Conservation (phyloP, 352 stramenopile species). For the Phytophthora rubi region DNA sequence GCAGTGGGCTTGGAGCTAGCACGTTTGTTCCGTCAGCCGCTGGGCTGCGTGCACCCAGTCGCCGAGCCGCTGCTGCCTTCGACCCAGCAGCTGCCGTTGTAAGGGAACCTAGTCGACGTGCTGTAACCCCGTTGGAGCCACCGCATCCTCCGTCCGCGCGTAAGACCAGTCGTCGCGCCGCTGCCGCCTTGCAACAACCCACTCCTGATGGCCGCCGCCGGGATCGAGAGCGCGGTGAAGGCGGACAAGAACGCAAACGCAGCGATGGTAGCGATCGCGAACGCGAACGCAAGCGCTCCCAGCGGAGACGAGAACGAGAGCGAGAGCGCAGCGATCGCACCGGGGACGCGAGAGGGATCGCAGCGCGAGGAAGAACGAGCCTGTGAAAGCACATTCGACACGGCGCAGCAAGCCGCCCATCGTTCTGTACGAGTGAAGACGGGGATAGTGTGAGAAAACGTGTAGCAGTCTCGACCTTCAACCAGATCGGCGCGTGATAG, state of each 20-base stretch:
- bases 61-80: constrained; percentile 21
- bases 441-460: constrained; percentile 22
- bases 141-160: constrained; percentile 9
- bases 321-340: constrained; percentile 9
- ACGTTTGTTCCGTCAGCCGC: constrained; percentile 16
- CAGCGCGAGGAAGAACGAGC: constrained; percentile 23
- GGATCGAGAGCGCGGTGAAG: constrained; percentile 14
- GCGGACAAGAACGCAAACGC: constrained; percentile 4
- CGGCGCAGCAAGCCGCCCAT: constrained; percentile 27
- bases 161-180: constrained; percentile 26
- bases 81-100: constrained; percentile 17
- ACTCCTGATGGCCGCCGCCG: constrained; percentile 5
- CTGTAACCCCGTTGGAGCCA: constrained; percentile 14
- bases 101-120: constrained; percentile 21
- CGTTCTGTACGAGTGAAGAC: constrained; percentile 34
- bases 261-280: constrained; percentile 19
- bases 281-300: constrained; percentile 11
- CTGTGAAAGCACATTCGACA: constrained; percentile 25
- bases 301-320: background rate
- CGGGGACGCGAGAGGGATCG: constrained; percentile 23
- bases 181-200: constrained; percentile 18
- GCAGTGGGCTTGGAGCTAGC: constrained; percentile 3
- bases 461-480: constrained; percentile 18
- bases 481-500: constrained; percentile 35
- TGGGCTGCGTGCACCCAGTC: constrained; percentile 17